Base-by-base conservation (phyloP, 768 basidiomycete genomes). In the Boletus patriciae region DNA sequence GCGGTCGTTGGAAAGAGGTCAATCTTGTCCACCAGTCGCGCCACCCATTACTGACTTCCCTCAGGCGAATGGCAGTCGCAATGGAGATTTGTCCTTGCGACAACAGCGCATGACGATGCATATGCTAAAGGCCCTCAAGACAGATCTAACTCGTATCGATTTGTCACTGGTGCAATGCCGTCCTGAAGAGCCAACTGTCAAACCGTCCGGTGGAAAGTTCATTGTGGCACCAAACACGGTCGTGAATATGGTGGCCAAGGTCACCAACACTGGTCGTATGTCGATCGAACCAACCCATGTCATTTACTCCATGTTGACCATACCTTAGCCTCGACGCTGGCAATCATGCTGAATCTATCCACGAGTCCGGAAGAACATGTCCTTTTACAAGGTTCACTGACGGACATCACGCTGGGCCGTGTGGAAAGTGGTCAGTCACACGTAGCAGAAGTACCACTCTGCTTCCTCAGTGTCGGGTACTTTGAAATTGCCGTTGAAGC, bases 1-100 rank as follows among this genome's bases (percentile, higher is more conserved):
- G 74, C 13, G 88, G 88, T 11, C 78, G 76, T 18, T 99, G 97
- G 97, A 81, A 81, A 66, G 97, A 98, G 83, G 95, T 93, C 57
- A 56, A 52, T 33, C 37, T 50, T 56, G 19, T 34, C 31, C 21
- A 37, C 19, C 18, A 25, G 33, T 13, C 36, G 21, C n/a, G 3
- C 8, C 29, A 34, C 36, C 12, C 23, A 16, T 62, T 12, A 51
- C 42, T 61, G 25, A 55, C 43, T 52, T 23, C 6, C 50, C 45
- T 23, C 64, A 98, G 95, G 86, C 83, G 46, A 91, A 88, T 29
- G 92, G 92, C 3, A 79, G 76, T 36, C 85, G 96, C 19, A 76
- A 77, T 4, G 96, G 96, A 6, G 81, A 84, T 55, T 74, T 98
- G 36, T 88, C 86, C 9, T 76, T 98, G 33, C 80, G 95, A 53